Base-by-base conservation (phyloP, 805 yeast genomes). In the Vanderwaltozyma yarrowii region DNA sequence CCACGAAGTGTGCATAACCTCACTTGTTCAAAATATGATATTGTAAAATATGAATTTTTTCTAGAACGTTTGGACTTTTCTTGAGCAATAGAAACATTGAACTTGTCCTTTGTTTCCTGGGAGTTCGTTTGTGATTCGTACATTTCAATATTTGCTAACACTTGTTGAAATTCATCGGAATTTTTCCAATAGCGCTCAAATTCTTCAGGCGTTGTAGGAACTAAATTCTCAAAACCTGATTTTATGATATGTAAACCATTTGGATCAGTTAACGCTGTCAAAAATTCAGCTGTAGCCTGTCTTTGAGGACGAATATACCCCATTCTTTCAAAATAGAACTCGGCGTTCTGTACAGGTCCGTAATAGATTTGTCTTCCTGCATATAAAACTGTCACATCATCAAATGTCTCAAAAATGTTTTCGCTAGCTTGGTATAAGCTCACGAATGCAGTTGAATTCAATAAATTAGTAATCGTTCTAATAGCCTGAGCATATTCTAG, bases 401-500 rank as follows among this genome's bases (percentile, higher is more conserved):
- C 78, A 49, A 75, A 76, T 38, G 65, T 57, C 27, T 68, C 62
- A 54, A 71, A 76, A 40, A 74, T 71, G 44, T 71, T 69, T 51
- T 74, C 74, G 38, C 74, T 66, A 13, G 77, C 77, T 53, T 74
- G 80, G 55, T 72, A 72, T 36, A 77, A 69, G 32, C 83, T 77
- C 30, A 76, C 74, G 34, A 76, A 61, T 1, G 80, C 73, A 3
- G 78, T 67, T 6, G 71, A 65, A 11, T 66, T 64, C 44, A 71
- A 55, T 35, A 74, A 57, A 35, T 67, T 61, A 4, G 82, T 75
- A 24, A 73, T 61, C 4, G 71, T 65, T 45, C 79, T 73, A 39
- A 80, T 66, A 18, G 81, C 76, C 45, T 73, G 65, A 28, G 78
- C 66, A 48, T 72, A 80, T 55, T 78, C 84, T 42, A 76, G 62